A percentile compares a stretch with the other conserved stretches of the same genome.
These are phyloP conservation scores for Wallemia hederae DNA, from an alignment of 1,284 basidiomycete genomes.

Conservation along the genomic window DNA sequence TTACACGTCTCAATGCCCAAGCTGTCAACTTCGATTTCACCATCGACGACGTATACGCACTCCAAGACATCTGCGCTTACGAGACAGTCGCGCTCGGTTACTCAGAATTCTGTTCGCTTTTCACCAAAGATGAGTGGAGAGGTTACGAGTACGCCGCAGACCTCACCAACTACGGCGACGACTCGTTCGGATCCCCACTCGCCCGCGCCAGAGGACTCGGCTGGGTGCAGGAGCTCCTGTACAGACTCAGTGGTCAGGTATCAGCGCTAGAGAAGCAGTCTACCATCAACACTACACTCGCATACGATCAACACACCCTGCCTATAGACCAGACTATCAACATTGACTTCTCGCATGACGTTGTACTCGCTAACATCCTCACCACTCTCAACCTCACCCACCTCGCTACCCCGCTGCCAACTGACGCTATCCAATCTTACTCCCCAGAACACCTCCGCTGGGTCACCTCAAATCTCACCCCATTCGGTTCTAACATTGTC, in stretches of 20 bases:
- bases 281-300: conserved; percentile 46
- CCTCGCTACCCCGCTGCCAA: conserved; percentile 1
- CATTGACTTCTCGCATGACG: conserved; percentile 27
- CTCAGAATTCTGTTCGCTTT: conserved; percentile 24
- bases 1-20: conserved; percentile 27
- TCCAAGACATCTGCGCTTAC: conserved; percentile 25
- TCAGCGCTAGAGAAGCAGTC: conserved; percentile 35
- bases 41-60: conserved; percentile 28
- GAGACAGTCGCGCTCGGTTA: conserved; percentile 24
- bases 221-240: conserved; percentile 49
- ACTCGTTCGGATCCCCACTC: conserved; percentile 48
- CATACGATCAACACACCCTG: conserved; percentile 38
- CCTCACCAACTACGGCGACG: conserved; percentile 29
- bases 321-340: conserved; percentile 51
- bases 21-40: conserved; percentile 22
- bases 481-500: conserved; percentile 5
- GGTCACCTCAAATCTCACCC: conserved; percentile 3
- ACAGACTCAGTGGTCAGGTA: conserved; percentile 43
- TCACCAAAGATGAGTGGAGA: conserved; percentile 35
- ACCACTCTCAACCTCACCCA: conserved; percentile 6
- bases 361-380: conserved; percentile 5
- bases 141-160: conserved; percentile 8
- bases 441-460: conserved; percentile 3
- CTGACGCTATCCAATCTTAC: conserved; percentile 1
- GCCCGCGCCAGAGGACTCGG: conserved; percentile 52